Conservation (phyloP, 257 asterid genomes). For the Rauvolfia tetraphylla region DNA sequence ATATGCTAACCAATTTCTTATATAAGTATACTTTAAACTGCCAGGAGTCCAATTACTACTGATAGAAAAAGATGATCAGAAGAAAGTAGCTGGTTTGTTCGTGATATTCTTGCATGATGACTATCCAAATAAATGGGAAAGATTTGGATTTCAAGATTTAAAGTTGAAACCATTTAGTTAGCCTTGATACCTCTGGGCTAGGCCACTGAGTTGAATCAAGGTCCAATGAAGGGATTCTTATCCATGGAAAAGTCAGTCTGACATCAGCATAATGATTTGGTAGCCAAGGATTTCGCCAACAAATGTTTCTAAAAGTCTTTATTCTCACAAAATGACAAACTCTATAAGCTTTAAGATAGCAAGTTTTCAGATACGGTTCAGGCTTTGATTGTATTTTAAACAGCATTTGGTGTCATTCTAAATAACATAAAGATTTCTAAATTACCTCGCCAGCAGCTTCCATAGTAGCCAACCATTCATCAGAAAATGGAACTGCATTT, state of each 20-base stretch:
- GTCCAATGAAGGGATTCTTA: not conserved
- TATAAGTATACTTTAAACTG: not conserved
- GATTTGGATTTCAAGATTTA: not conserved
- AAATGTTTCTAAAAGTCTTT: not conserved
- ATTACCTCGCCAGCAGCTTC: slow-evolving; percentile 99
- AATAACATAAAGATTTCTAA: slow-evolving; percentile 1
- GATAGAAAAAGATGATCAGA: not conserved
- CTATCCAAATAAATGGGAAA: not conserved
- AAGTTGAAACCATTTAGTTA: not conserved
- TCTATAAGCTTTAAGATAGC: not conserved
- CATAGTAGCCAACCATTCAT: slow-evolving; percentile 93
- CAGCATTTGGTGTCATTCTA: not conserved
- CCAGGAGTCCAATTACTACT: not conserved
- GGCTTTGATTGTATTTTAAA: not conserved
- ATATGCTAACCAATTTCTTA: not conserved
- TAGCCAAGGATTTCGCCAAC: not conserved
- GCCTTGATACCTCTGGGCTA: not conserved
- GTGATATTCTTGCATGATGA: not conserved
- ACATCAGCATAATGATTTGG: not conserved
- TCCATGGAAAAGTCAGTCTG: not conserved
- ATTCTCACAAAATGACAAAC: not conserved
- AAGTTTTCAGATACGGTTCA: not conserved
- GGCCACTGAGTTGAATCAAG: not conserved
- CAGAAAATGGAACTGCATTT: slow-evolving; percentile 85
- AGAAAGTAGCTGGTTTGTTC: not conserved